A percentile compares a stretch with the other conserved stretches of the same genome.
These are phyloP conservation scores for Plasmodium yoelii DNA, from an alignment of 169 alveolate genomes.

Conservation along the genomic window DNA sequence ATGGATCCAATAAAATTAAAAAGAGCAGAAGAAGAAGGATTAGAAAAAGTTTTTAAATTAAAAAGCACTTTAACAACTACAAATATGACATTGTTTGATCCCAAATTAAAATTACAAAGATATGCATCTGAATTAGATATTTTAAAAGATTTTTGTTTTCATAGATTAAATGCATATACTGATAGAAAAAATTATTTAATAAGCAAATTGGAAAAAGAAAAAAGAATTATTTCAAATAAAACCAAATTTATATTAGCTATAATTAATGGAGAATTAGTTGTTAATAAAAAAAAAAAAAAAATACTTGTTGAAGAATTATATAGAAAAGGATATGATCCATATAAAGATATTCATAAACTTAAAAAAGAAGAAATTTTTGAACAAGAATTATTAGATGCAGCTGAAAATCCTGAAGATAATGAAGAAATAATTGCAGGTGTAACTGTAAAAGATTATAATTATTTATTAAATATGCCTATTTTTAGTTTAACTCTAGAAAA, in stretches of 20 bases:
- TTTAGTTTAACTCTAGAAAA: constrained; percentile 95
- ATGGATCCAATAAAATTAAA: constrained; percentile 85
- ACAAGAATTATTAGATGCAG: constrained; percentile 23
- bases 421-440: constrained; percentile 78
- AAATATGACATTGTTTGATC: constrained; percentile 96
- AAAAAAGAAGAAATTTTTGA: constrained; percentile 71
- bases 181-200: constrained; percentile 91
- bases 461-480: constrained; percentile 95
- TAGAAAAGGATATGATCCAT: constrained; percentile 88
- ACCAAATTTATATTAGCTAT: constrained; percentile 92
- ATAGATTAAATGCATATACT: constrained; percentile 92
- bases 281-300: constrained; percentile 83
- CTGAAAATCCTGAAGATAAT: constrained; percentile 59
- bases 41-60: constrained; percentile 95
- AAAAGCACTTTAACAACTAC: constrained; percentile 90
- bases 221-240: constrained; percentile 88
- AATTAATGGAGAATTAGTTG: constrained; percentile 89
- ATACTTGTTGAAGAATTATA: constrained; percentile 87
- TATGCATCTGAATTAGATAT: constrained; percentile 94
- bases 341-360: constrained; percentile 85
- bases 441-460: constrained; percentile 91
- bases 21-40: constrained; percentile 86
- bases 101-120: constrained; percentile 91
- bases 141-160: constrained; percentile 93
- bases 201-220: constrained; percentile 89